A percentile compares a stretch with the other conserved stretches of the same genome.
These are phyloP conservation scores for Colletotrichum sp. DNA, from an alignment of 2,329 filamentous ascomycete species.

Conservation along the genomic window DNA sequence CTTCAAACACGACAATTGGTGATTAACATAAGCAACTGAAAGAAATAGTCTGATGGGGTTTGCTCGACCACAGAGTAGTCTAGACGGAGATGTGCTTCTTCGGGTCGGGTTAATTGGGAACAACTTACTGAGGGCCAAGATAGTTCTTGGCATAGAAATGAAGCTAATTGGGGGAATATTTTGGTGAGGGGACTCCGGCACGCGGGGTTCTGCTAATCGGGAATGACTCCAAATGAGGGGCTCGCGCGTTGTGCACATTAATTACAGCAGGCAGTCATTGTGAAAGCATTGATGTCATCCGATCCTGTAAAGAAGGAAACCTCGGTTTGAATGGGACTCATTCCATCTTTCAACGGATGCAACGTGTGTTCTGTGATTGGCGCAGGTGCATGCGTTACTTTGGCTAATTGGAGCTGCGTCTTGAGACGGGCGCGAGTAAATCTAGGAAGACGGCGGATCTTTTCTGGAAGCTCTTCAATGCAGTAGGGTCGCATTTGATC, in stretches of 20 bases:
- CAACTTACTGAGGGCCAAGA: not conserved
- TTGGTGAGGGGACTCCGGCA: not conserved
- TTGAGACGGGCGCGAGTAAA: not conserved
- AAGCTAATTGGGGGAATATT: not conserved
- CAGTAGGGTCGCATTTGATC: not conserved
- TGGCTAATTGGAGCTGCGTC: not conserved
- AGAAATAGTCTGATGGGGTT: not conserved
- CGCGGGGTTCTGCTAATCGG: not conserved
- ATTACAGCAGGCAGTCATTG: not conserved
- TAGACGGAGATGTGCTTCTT: not conserved
- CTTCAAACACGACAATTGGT: not conserved
- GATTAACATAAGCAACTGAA: not conserved
- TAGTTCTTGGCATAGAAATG: not conserved
- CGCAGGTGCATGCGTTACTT: not conserved
- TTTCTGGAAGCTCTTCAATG: not conserved
- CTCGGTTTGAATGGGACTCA: not conserved
- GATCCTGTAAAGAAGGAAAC: not conserved
- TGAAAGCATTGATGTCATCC: not conserved
- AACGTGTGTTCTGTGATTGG: not conserved
- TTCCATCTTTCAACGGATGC: not conserved
- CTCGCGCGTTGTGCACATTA: not conserved
- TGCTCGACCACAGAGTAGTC: not conserved
- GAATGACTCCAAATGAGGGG: not conserved
- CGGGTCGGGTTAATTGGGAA: not conserved
- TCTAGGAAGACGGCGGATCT: not conserved